Base-by-base conservation (phyloP, 2,329 filamentous ascomycete species). In the Parascedosporium putredinis region DNA sequence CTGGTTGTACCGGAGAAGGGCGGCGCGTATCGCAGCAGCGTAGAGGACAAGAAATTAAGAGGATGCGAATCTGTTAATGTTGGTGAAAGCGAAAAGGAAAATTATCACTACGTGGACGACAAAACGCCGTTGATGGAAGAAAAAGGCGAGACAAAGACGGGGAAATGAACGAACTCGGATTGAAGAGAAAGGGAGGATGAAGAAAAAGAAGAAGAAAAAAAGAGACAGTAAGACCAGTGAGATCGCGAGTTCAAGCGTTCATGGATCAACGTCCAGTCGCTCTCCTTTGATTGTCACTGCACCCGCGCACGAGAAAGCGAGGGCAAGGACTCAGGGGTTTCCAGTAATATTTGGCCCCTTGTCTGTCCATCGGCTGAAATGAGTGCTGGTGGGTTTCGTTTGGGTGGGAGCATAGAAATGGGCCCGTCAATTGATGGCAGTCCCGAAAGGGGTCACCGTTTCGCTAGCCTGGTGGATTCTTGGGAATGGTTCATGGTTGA, bases 181-280 rank as follows among this genome's bases (percentile, higher is more conserved):
- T 43, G 34, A 38, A 49, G 16, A 23, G n/a, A 18, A 36, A 29
- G 29, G 20, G 23, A 12, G 23, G 16, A 3, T 10, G 18, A 23
- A 25, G n/a, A 43, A 43, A 43, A 43, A 22, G 20, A 36, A 22
- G 4, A 22, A 23, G n/a, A 20, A 20, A 40, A 40, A 40, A 40
- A n/a, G 20, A 24, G 16, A 8, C 20, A 16, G 22, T n/a, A 27
- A 27, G 23, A 45, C 42, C 42, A 38, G 34, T 14, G 36, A 42
- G 47, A 49, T 49, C 47, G 47, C 47, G 36, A 43, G 47, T 42
- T 49, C 33, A 36, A 43, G 36, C 38, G 36, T 47, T 38, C 31
- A 38, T 36, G 45, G 31, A 22, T 22, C 9, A n/a, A n/a, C n/a
- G 27, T 18, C 27, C 27, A 31, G 27, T 31, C 27, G 6, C 27